Base-by-base conservation (phyloP, 2,329 filamentous ascomycete genomes). In the Neopestalotiopsis rosae region DNA sequence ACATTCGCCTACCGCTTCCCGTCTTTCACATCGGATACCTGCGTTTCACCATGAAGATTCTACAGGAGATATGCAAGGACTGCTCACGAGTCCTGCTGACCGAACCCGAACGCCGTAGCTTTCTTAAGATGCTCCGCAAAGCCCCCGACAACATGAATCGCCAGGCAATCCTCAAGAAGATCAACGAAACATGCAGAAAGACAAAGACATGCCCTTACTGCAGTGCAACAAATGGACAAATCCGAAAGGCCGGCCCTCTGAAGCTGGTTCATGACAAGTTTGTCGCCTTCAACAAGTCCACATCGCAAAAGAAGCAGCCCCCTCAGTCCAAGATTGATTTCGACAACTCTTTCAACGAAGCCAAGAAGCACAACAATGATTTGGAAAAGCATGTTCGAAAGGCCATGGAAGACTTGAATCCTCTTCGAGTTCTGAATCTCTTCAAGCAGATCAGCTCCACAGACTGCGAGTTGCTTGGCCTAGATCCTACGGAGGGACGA, bases 11-110 rank as follows among this genome's bases (percentile, higher is more conserved):
- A 14, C 94, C 95, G 1, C 85, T 99, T 65, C 96, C 96, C 4
- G 94, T 92, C 58, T 98, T 98, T 77, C 96, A 99, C 78, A 94
- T 98, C 72, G 96, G 96, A 49, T 99, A 98, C 79, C 89, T 99
- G 75, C 96, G 94, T 79, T 94, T 97, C 79, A 94, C 96, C 72
- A 95, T 97, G 78, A 91, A 91, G 59, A 95, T 97, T 68, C 86
- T 99, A 30, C 95, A 98, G 79, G 92, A 96, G 76, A 97, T 99
- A 72, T 99, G 96, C 90, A 99, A 97, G 84, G 91, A 95, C 77
- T 99, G 96, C 79, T 93, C 94, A 30, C 89, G 89, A 71, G 92
- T 98, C 6, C 83, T 99, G 67, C 87, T 99, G 30, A 90, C 92
- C 49, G 94, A 98, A 78, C 84, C 88, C 24, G 94, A 97, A 75